A percentile compares a stretch with the other conserved stretches of the same genome.
Conservation (phyloP, 129 eudicot species). For the Helichrysum umbraculigerum region DNA sequence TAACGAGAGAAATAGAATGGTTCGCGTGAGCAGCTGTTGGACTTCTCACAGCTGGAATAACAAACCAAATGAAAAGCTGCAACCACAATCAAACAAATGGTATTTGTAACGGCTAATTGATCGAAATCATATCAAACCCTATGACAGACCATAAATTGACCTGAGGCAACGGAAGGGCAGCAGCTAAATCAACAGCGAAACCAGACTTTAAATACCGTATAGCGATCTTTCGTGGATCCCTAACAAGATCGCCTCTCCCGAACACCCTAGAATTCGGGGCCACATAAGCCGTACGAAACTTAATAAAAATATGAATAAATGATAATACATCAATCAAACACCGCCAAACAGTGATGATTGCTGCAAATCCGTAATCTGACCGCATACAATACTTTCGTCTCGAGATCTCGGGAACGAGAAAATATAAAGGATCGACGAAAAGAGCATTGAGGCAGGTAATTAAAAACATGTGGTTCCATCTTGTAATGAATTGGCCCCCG, state of each 20-base stretch:
- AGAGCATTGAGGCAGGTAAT: constrained; percentile 63
- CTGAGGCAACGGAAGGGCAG: constrained; percentile 90
- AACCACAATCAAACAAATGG: constrained; percentile 17
- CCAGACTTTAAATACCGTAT: constrained; percentile 49
- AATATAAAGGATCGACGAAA: constrained; percentile 78
- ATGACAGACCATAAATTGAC: constrained; percentile 23
- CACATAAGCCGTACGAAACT: constrained; percentile 75
- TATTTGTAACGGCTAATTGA: neutral
- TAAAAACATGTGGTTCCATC: constrained; percentile 80
- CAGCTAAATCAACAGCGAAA: constrained; percentile 71
- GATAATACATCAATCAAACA: constrained; percentile 61
- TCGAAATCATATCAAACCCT: neutral
- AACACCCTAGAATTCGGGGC: constrained; percentile 64
- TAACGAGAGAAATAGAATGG: constrained; percentile 61
- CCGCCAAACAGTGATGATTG: constrained; percentile 54
- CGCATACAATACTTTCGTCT: constrained; percentile 48
- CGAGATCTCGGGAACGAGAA: constrained; percentile 53
- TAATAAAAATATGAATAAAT: constrained; percentile 54
- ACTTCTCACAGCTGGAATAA: constrained; percentile 47
- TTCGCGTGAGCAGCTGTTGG: constrained; percentile 51
- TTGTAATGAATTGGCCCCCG: constrained; percentile 54
- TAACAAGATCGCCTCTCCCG: constrained; percentile 80
- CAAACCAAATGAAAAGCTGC: constrained; percentile 68
- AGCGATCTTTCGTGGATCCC: constrained; percentile 61
- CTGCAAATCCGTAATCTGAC: constrained; percentile 44